These are phyloP conservation scores for Mycena kentingensis DNA, from an alignment of 768 basidiomycete genomes.

Conservation along the genomic window DNA sequence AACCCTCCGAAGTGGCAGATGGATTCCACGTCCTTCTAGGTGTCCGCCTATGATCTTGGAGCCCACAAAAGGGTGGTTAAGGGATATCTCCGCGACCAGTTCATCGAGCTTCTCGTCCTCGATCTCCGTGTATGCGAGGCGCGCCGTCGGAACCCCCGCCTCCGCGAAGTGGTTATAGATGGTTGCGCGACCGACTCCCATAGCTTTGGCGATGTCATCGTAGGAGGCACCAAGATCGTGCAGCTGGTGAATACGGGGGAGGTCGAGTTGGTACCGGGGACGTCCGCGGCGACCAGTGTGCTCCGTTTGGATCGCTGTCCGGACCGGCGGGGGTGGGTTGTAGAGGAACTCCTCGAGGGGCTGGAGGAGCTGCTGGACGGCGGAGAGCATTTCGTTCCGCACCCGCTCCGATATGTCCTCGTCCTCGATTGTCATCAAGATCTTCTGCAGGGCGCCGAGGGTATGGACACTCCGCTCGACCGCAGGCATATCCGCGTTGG, in stretches of 20 bases:
- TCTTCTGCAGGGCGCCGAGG: too few species aligned
- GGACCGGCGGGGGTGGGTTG: conserved; percentile 1
- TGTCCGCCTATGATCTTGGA: conserved; percentile 27
- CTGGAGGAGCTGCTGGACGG: background rate
- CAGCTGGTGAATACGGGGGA: background rate
- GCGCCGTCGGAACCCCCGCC: background rate
- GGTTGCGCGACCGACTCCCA: conserved; percentile 9
- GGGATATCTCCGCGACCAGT: conserved; percentile 3
- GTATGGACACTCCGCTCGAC: too few species aligned
- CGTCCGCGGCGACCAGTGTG: background rate
- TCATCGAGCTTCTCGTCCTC: conserved; percentile 7
- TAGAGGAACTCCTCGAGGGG: conserved; percentile 3
- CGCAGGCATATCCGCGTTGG: too few species aligned
- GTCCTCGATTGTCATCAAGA: too few species aligned
- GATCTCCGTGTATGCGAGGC: conserved; percentile 3
- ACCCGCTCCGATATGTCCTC: too few species aligned
- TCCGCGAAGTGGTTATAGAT: conserved; percentile 4
- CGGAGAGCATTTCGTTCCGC: too few species aligned
- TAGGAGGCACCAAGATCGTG: conserved; percentile 17
- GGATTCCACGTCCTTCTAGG: conserved; percentile 22
- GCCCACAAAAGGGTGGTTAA: conserved; percentile 23
- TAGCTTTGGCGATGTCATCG: conserved; percentile 8
- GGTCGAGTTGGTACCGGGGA: conserved; percentile 1
- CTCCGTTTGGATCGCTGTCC: background rate
- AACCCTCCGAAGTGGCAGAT: conserved; percentile 24